Evolutionary conservation across 495 filamentous ascomycete genomes (phyloP), one percentile per base, ranked within the genome.

Genomic region (Melanomma pulvis-pyrius): DNA sequence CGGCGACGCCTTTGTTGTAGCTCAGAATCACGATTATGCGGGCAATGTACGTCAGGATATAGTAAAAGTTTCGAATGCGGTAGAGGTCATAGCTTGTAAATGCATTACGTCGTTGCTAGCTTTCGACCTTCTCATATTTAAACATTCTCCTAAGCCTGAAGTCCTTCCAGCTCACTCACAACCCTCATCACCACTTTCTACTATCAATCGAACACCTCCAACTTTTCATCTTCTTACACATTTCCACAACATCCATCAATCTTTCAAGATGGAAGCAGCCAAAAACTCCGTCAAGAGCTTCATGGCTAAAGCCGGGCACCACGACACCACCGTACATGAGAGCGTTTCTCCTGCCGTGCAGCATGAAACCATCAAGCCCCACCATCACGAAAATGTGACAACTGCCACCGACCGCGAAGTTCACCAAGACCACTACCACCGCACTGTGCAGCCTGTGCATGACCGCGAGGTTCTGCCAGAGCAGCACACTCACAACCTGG

Each of bases 261-360:
- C 24, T 53, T 32, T 51, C 74, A 79, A 26, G 69, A 87, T 87
- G 84, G 80, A 87, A 3, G 83, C 81, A 71, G 81, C 82, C 32
- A 88, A 86, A 75, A 73, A 76, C 65, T 78, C 79, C 39, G 78
- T 87, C 62, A 72, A 70, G 19, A 79, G 82, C 67, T 84, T 87
- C 77, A 78, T 84, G 65, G 52, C 73, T 73, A 82, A 82, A 67
- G 67, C 79, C 29, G 85, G 85, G 63, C 82, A 86, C 61, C 77
- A 86, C 67, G 83, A 87, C 70, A 88, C 85, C 21, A 87, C 84
- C 13, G 81, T 87, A 11, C 81, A 86, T 70, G 83, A 88, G 77
- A 80, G 77, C 15, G 81, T 87, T 36, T 80, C 83, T 44, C 86
- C 86, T 0, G 84, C 87, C 9, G 78, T 90, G 19, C 79, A 78